Conservation (phyloP, 2,329 filamentous ascomycete species). For the Fusarium multiceps region DNA sequence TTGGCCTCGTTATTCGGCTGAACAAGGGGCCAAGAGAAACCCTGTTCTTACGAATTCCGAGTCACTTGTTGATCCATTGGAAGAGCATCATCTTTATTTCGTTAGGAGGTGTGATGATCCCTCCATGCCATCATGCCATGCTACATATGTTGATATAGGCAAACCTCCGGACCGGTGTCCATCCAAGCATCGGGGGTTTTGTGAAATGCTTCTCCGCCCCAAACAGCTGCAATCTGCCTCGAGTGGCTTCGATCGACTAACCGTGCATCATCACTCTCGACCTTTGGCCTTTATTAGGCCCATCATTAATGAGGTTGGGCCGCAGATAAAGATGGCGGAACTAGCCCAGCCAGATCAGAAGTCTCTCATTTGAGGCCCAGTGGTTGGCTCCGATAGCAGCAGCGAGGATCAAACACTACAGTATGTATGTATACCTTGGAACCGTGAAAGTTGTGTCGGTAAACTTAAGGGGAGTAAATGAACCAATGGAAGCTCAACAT, state of each 20-base stretch:
- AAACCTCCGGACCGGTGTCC: slow-evolving; percentile 16
- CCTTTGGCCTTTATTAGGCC: background rate
- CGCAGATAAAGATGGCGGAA: slow-evolving; percentile 1
- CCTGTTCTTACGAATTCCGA: slow-evolving; percentile 12
- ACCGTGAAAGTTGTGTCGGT: slow-evolving; percentile 20
- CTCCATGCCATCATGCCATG: slow-evolving; percentile 5
- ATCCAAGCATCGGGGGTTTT: background rate
- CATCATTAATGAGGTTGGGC: slow-evolving; percentile 19
- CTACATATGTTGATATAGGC: slow-evolving; percentile 10
- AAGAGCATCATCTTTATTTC: slow-evolving; percentile 10
- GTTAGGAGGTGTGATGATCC: slow-evolving; percentile 5
- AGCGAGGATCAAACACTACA: slow-evolving; percentile 29
- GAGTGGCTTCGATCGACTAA: slow-evolving; percentile 21
- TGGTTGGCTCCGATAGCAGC: slow-evolving; percentile 27
- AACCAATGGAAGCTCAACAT: slow-evolving; percentile 22
- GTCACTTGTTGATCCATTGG: slow-evolving; percentile 18
- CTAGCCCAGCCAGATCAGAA: slow-evolving; percentile 3
- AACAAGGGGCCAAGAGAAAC: slow-evolving; percentile 15
- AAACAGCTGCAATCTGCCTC: slow-evolving; percentile 7
- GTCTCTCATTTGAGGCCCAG: slow-evolving; percentile 15
- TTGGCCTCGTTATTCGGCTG: slow-evolving; percentile 1
- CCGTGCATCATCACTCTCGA: slow-evolving; percentile 13
- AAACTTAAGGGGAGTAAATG: slow-evolving; percentile 15
- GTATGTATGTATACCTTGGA: slow-evolving; percentile 11
- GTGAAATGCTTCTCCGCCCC: slow-evolving; percentile 3